Conservation (phyloP, 805 yeast species). For the Kodamaea neixiangensis region DNA sequence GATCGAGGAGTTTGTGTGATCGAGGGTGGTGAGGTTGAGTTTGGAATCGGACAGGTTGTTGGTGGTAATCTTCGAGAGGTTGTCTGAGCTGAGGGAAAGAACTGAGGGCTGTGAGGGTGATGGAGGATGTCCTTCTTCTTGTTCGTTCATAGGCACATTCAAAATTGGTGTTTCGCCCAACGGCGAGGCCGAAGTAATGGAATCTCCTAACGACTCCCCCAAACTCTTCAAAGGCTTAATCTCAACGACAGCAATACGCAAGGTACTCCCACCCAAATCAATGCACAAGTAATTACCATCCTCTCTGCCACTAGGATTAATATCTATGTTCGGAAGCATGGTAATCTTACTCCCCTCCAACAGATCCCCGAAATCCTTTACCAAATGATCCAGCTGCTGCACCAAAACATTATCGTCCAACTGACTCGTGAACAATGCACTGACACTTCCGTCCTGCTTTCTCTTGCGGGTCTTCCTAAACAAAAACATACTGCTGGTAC, state of each 20-base stretch:
- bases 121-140: neutral
- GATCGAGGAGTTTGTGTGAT: slow-evolving; percentile 10
- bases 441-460: slow-evolving; percentile 1
- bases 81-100: slow-evolving; percentile 3
- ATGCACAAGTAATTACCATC: slow-evolving; percentile 44
- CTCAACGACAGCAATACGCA: slow-evolving; percentile 43
- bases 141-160: neutral
- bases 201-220: neutral
- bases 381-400: slow-evolving; percentile 12
- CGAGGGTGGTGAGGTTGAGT: slow-evolving; percentile 9
- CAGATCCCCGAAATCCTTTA: slow-evolving; percentile 32
- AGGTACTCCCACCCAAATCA: slow-evolving; percentile 61
- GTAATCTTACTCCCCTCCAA: slow-evolving; percentile 30
- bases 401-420: slow-evolving; percentile 12
- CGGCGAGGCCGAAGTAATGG: neutral
- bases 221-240: slow-evolving; percentile 16
- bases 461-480: slow-evolving; percentile 9
- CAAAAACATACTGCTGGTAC: slow-evolving; percentile 4
- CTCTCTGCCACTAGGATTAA: slow-evolving; percentile 39
- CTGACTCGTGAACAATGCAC: slow-evolving; percentile 11
- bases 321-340: slow-evolving; percentile 44
- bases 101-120: neutral
- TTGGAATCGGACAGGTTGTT: slow-evolving; percentile 9
- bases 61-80: slow-evolving; percentile 4
- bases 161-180: neutral